These are phyloP conservation scores for Leccinum pachyderme DNA, from an alignment of 1,284 basidiomycete species.

Conservation along the genomic window DNA sequence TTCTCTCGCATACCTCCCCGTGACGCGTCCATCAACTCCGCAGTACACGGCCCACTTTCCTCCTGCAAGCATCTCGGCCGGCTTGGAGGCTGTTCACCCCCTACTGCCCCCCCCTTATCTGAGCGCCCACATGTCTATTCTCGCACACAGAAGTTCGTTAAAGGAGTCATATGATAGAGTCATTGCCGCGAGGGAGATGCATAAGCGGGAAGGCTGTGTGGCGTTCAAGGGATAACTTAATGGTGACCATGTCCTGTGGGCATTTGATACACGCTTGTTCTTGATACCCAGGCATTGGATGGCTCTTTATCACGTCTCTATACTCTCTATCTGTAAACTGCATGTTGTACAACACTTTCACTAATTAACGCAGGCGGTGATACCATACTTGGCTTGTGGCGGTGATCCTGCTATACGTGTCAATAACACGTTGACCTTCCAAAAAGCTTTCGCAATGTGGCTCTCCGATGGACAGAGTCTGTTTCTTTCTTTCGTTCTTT, in stretches of 20 bases:
- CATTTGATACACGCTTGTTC: slow-evolving; percentile 7
- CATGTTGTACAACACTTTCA: slow-evolving; percentile 10
- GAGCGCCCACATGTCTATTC: slow-evolving; percentile 63
- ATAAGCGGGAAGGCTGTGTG: slow-evolving; percentile 20
- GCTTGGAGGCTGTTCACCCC: slow-evolving; percentile 60
- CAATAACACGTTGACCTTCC: background rate
- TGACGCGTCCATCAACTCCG: slow-evolving; percentile 51
- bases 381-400: slow-evolving; percentile 21
- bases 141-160: slow-evolving; percentile 60
- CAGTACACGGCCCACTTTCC: slow-evolving; percentile 55
- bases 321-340: slow-evolving; percentile 25
- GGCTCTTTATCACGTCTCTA: slow-evolving; percentile 17
- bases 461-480: slow-evolving; percentile 67
- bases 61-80: slow-evolving; percentile 46
- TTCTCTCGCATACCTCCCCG: slow-evolving; percentile 57
- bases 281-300: slow-evolving; percentile 27
- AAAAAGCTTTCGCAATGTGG: slow-evolving; percentile 52
- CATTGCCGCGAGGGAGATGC: slow-evolving; percentile 48
- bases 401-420: slow-evolving; percentile 25
- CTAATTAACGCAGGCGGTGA: slow-evolving; percentile 4
- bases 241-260: background rate
- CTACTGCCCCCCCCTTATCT: slow-evolving; percentile 68
- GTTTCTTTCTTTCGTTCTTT: slow-evolving; percentile 13
- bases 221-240: slow-evolving; percentile 4
- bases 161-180: slow-evolving; percentile 70